Evolutionary conservation across 2,329 filamentous ascomycete genomes (phyloP).

Genomic region (Aspergillus sp.): DNA sequence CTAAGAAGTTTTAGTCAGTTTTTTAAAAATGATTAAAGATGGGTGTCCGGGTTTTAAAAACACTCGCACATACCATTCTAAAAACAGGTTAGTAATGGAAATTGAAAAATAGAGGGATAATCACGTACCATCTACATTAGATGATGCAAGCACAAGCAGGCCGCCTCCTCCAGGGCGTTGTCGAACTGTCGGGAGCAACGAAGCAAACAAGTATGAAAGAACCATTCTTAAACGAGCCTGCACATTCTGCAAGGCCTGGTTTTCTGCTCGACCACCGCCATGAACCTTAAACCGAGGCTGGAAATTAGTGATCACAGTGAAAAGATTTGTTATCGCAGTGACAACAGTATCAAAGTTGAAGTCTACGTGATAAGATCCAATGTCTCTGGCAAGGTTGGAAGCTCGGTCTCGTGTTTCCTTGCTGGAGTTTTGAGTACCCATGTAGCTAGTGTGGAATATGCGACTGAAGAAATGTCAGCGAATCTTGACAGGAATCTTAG

Average conservation of each 20-base stretch:
- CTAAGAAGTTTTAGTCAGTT: slow-evolving; percentile 37
- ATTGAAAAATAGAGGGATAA: neutral
- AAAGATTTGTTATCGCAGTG: slow-evolving; percentile 55
- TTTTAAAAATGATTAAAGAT: neutral
- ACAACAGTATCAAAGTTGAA: slow-evolving; percentile 69
- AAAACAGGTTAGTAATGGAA: slow-evolving; percentile 3
- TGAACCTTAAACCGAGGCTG: slow-evolving; percentile 60
- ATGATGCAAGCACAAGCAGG: slow-evolving; percentile 62
- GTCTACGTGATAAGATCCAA: slow-evolving; percentile 69
- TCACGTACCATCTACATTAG: slow-evolving; percentile 54
- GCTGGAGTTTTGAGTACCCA: slow-evolving; percentile 66
- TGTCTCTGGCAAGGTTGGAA: slow-evolving; percentile 52
- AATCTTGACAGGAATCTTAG: too few species aligned
- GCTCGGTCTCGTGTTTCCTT: slow-evolving; percentile 64
- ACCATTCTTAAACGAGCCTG: slow-evolving; percentile 66
- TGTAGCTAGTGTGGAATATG: slow-evolving; percentile 62
- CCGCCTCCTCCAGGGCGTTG: slow-evolving; percentile 52
- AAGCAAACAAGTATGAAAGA: slow-evolving; percentile 59
- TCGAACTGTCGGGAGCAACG: slow-evolving; percentile 57
- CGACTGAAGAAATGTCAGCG: slow-evolving; percentile 18
- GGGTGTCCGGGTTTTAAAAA: neutral
- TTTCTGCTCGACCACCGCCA: slow-evolving; percentile 58
- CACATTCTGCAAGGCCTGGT: slow-evolving; percentile 63
- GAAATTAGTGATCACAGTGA: slow-evolving; percentile 57
- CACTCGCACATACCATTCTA: slow-evolving; percentile 22